Conservation (phyloP, 805 yeast genomes). For the Jamesozyma hellenica region DNA sequence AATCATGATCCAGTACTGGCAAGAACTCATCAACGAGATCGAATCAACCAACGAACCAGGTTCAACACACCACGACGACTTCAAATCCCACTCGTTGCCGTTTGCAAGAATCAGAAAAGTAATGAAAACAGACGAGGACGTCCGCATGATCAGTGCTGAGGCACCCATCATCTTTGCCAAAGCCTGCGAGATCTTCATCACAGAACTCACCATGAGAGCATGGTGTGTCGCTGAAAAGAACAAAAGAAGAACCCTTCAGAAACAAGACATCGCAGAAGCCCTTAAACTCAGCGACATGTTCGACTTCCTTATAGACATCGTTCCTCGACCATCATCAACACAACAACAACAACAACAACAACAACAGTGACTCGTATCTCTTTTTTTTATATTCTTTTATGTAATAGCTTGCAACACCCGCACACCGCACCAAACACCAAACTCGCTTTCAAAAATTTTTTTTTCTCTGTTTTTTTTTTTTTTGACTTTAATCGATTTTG, state of each 20-base stretch:
- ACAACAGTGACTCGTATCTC: constrained; percentile 18
- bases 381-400: not conserved
- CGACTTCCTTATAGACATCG: constrained; percentile 91
- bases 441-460: not conserved
- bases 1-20: constrained; percentile 95
- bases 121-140: constrained; percentile 96
- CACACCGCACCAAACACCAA: not conserved
- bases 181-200: constrained; percentile 94
- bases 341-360: constrained; percentile 53
- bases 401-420: not conserved
- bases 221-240: constrained; percentile 98
- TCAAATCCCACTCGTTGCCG: constrained; percentile 89
- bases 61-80: constrained; percentile 60
- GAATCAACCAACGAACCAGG: constrained; percentile 45
- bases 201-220: constrained; percentile 95
- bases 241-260: constrained; percentile 88
- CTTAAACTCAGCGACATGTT: constrained; percentile 92
- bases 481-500: too few relatives aligned
- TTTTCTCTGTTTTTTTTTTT: too few relatives aligned
- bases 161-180: constrained; percentile 96
- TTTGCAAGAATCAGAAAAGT: constrained; percentile 93
- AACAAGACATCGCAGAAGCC: constrained; percentile 91
- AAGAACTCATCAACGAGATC: constrained; percentile 81
- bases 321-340: too few relatives aligned
- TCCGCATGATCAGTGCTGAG: constrained; percentile 94